Conservation (phyloP, 345 rosid species). For the Citrus sp. region DNA sequence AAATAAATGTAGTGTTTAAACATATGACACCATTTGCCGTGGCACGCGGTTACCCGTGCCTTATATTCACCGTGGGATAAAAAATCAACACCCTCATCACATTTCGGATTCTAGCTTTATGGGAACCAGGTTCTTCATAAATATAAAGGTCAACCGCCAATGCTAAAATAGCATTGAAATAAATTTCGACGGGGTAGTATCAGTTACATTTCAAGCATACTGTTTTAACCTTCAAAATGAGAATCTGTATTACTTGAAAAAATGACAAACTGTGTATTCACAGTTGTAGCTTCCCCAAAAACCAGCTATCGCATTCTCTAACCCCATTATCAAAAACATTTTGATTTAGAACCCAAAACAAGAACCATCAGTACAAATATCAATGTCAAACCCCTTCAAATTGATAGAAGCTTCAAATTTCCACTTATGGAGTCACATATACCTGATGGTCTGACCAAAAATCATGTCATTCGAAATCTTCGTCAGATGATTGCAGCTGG, state of each 20-base stretch:
- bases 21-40: too few species aligned
- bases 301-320: not conserved
- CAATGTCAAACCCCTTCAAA: not conserved
- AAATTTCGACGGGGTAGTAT: not conserved
- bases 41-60: too few species aligned
- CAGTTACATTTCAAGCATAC: not conserved
- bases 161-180: not conserved
- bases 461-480: conserved; percentile 17
- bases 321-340: not conserved
- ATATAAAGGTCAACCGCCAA: not conserved
- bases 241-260: not conserved
- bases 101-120: too few species aligned
- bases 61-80: too few species aligned
- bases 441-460: not conserved
- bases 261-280: not conserved
- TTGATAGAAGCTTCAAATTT: not conserved
- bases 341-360: not conserved
- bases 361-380: not conserved
- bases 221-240: not conserved
- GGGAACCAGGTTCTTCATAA: too few species aligned
- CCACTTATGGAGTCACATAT: not conserved
- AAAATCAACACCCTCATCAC: too few species aligned
- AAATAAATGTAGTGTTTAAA: too few species aligned
- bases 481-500: conserved; percentile 19
- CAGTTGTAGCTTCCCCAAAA: not conserved